Percentiles rank a stretch among this genome's conserved stretches.
These are phyloP conservation scores for Ramalina intermedia DNA, from an alignment of 495 filamentous ascomycete species.

Conservation along the genomic window DNA sequence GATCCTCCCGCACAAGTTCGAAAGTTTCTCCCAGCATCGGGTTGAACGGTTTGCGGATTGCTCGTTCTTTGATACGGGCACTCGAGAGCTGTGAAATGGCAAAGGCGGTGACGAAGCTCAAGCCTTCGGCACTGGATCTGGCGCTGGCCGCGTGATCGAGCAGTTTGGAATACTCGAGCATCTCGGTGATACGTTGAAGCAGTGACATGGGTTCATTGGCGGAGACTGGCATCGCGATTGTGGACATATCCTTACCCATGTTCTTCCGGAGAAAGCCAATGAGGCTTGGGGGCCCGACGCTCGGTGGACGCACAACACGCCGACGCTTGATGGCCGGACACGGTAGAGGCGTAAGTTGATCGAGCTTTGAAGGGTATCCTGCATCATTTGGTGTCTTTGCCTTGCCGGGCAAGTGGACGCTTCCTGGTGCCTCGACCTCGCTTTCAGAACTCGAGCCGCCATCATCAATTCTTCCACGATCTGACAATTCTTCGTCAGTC, in stretches of 20 bases:
- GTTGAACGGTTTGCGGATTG: constrained; percentile 95
- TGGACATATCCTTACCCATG: constrained; percentile 91
- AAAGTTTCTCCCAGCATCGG: constrained; percentile 94
- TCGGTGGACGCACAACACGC: constrained; percentile 52
- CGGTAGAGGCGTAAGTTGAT: constrained; percentile 66
- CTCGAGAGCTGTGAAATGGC: constrained; percentile 72
- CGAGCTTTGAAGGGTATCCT: constrained; percentile 58
- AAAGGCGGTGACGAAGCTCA: constrained; percentile 80
- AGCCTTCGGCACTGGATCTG: constrained; percentile 45
- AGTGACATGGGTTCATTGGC: constrained; percentile 87
- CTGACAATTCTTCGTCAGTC: constrained; percentile 36
- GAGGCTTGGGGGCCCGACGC: constrained; percentile 68
- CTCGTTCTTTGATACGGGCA: constrained; percentile 69
- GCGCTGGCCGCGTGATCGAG: constrained; percentile 57
- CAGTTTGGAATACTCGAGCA: constrained; percentile 75
- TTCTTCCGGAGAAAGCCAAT: constrained; percentile 94
- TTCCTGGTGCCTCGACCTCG: constrained; percentile 33
- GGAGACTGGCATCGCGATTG: constrained; percentile 92
- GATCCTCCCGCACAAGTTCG: constrained; percentile 80
- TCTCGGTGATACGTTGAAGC: constrained; percentile 75
- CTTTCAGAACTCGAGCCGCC: constrained; percentile 46
- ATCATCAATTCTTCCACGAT: constrained; percentile 18
- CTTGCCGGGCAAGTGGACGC: constrained; percentile 16
- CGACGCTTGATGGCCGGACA: constrained; percentile 52
- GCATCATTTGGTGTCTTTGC: constrained; percentile 26